Base-by-base conservation (phyloP, 352 stramenopile species). In the Globisporangium takayamanum region DNA sequence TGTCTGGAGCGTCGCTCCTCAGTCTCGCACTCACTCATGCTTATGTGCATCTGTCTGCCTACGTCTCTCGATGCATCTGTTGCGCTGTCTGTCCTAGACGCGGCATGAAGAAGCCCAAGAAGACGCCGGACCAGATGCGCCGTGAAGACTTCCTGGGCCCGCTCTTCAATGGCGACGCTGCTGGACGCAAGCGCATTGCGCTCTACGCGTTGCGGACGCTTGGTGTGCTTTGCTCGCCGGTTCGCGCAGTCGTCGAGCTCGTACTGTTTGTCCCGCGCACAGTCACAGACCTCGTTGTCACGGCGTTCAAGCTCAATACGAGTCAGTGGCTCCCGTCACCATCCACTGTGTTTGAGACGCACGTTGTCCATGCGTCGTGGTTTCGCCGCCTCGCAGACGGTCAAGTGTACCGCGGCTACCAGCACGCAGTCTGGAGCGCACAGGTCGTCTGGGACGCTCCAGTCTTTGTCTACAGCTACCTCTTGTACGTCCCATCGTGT, bases 361-460 rank as follows among this genome's bases (percentile, higher is more conserved):
- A 47, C 0, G 47, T 75, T 8, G 50, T 68, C 14, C 63, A 78
- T 2, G 64, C 69, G 12, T 55, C 66, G 20, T 84, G 73, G 67
- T 90, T 89, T 50, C 80, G 82, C 22, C 68, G 76, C 62, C 53
- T 92, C n/a, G 78, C 65, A 12, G 73, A 69, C 54, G 80, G 82
- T 1, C 65, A 69, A 28, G 68, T 87, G 30, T 83, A 85, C 20
- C 55, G 70, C 36, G 50, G 18, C 8, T 92, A 88, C 60, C 77
- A 60, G 33, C 64, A 64, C 1, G 33, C 62, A 3, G 67, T 62
- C 18, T 92, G 82, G 82, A 72, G 74, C 22, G 63, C 59, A 5
- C 68, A 68, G 12, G 67, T 92, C 25, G 63, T 85, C 8, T 92
- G 82, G 82, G 78, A 90, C 45, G 73, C 82, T 26, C 82, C 82